These are phyloP conservation scores for Fusarium sp. DNA, from an alignment of 2,329 filamentous ascomycete genomes.

Conservation along the genomic window DNA sequence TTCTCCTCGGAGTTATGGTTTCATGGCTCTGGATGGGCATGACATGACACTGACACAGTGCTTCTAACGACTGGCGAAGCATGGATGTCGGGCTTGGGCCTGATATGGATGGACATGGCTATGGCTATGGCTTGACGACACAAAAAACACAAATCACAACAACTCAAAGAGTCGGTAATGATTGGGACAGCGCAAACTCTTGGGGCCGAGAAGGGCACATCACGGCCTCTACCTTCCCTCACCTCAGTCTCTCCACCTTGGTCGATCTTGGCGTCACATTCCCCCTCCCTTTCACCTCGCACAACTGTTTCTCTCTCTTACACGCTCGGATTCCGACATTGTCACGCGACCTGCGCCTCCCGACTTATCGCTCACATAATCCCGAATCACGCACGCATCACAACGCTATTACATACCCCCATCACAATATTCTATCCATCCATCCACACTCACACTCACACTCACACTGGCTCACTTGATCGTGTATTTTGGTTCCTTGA, in stretches of 20 bases:
- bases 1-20: constrained; percentile 31
- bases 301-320: constrained; percentile 41
- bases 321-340: constrained; percentile 33
- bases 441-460: neutral
- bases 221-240: constrained; percentile 37
- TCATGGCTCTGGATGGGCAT: constrained; percentile 34
- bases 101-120: constrained; percentile 31
- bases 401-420: constrained; percentile 46
- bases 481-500: constrained; percentile 33
- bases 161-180: constrained; percentile 37
- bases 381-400: constrained; percentile 38
- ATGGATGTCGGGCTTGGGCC: constrained; percentile 28
- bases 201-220: constrained; percentile 46
- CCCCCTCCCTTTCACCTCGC: constrained; percentile 40
- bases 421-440: constrained; percentile 31
- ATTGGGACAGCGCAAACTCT: constrained; percentile 34
- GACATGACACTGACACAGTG: constrained; percentile 38
- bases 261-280: constrained; percentile 43
- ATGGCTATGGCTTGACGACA: constrained; percentile 42
- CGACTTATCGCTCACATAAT: constrained; percentile 46
- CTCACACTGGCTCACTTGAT: constrained; percentile 32
- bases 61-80: constrained; percentile 40
- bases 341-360: constrained; percentile 38
- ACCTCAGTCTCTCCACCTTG: constrained; percentile 46
- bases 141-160: constrained; percentile 14